Evolutionary conservation across 164 flowering plant genomes (phyloP).

Genomic region (Vitis labrusca): DNA sequence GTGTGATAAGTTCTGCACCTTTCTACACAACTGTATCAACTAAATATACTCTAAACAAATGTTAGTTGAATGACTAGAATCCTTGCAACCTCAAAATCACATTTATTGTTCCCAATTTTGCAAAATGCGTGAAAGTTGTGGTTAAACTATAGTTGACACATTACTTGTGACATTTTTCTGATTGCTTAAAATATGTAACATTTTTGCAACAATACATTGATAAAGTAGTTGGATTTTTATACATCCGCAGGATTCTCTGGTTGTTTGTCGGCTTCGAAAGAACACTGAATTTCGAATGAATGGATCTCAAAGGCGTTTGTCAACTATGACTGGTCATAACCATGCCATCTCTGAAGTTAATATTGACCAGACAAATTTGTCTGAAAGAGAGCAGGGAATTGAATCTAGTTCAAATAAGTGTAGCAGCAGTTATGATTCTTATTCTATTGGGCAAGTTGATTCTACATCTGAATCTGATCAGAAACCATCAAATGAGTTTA

Average conservation of each 20-base stretch:
- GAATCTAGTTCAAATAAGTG: slow-evolving; percentile 39
- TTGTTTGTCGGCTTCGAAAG: slow-evolving; percentile 71
- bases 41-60: too few relatives aligned
- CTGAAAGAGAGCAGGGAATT: slow-evolving; percentile 24
- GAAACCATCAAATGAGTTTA: slow-evolving; percentile 23
- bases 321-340: slow-evolving; percentile 13
- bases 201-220: too few relatives aligned
- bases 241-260: slow-evolving; percentile 58
- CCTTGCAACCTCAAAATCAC: too few relatives aligned
- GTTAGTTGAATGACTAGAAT: too few relatives aligned
- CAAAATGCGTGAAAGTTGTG: too few relatives aligned
- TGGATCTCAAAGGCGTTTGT: slow-evolving; percentile 16
- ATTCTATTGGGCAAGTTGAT: slow-evolving; percentile 46
- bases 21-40: too few relatives aligned
- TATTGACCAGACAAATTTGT: slow-evolving; percentile 9
- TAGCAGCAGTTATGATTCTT: slow-evolving; percentile 45
- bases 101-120: too few relatives aligned
- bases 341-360: slow-evolving; percentile 24
- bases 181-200: too few relatives aligned
- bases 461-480: slow-evolving; percentile 39
- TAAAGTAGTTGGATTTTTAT: background rate
- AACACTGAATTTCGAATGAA: slow-evolving; percentile 38
- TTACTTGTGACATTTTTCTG: too few relatives aligned
- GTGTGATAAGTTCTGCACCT: too few relatives aligned
- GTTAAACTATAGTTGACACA: too few relatives aligned